Conservation (phyloP, 164 flowering plant species). For the Piper longum region DNA sequence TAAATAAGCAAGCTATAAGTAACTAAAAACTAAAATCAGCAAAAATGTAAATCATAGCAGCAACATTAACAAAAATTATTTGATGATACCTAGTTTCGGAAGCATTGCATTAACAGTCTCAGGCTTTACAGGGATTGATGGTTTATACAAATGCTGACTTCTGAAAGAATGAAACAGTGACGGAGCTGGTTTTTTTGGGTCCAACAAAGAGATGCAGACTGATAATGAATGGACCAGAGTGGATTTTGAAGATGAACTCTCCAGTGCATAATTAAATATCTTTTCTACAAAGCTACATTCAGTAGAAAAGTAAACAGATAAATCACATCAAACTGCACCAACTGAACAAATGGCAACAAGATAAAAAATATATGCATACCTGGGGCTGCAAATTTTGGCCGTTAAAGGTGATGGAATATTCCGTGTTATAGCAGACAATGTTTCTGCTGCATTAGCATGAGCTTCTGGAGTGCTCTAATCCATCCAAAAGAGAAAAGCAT, state of each 20-base stretch:
- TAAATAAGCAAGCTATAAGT: background rate
- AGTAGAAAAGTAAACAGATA: background rate
- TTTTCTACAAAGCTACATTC: slow-evolving; percentile 66
- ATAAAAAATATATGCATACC: slow-evolving; percentile 27
- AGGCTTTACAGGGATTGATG: slow-evolving; percentile 46
- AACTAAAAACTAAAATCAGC: background rate
- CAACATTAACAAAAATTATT: background rate
- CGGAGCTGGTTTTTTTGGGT: slow-evolving; percentile 61
- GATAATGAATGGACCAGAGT: slow-evolving; percentile 79
- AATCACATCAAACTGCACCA: background rate
- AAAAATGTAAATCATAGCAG: background rate
- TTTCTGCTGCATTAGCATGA: slow-evolving; percentile 93
- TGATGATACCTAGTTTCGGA: slow-evolving; percentile 61
- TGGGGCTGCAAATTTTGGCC: slow-evolving; percentile 67
- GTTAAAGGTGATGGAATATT: slow-evolving; percentile 73
- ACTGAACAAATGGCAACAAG: background rate
- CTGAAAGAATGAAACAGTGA: slow-evolving; percentile 50
- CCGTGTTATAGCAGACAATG: slow-evolving; percentile 73
- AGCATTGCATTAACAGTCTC: slow-evolving; percentile 87
- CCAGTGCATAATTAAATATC: slow-evolving; percentile 78
- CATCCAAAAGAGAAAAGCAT: slow-evolving; percentile 1
- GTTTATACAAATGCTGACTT: slow-evolving; percentile 63
- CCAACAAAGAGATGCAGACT: slow-evolving; percentile 84
- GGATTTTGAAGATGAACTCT: slow-evolving; percentile 64
- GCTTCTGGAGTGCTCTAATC: slow-evolving; percentile 77